Conservation (phyloP, 768 basidiomycete species). For the Leccinum subgranulosum region DNA sequence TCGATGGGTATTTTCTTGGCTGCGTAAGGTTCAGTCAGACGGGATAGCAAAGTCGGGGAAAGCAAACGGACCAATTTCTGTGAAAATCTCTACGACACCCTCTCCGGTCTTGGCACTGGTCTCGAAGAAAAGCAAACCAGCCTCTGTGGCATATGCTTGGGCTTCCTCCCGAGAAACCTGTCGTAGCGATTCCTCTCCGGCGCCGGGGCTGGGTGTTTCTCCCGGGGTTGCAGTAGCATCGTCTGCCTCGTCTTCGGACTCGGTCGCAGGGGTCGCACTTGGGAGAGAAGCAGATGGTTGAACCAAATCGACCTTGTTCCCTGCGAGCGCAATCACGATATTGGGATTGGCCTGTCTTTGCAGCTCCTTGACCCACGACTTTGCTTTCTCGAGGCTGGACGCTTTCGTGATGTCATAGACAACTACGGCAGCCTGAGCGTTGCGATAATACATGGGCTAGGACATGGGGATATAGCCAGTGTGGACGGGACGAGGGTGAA, state of each 20-base stretch:
- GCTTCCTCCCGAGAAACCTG: conserved; percentile 96
- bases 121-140: conserved; percentile 95
- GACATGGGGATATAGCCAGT: conserved; percentile 5
- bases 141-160: conserved; percentile 92
- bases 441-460: conserved; percentile 98
- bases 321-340: conserved; percentile 97
- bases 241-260: conserved; percentile 86
- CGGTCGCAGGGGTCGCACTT: conserved; percentile 45
- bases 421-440: conserved; percentile 96
- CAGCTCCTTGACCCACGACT: conserved; percentile 99
- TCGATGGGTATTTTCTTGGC: conserved; percentile 92
- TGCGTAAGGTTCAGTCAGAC: conserved; percentile 25
- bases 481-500: not conserved
- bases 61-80: conserved; percentile 80
- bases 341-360: conserved; percentile 99
- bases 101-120: conserved; percentile 97
- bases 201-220: conserved; percentile 51
- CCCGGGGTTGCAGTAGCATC: conserved; percentile 89
- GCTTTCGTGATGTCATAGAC: conserved; percentile 98
- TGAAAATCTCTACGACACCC: conserved; percentile 94
- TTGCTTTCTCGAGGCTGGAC: conserved; percentile 94
- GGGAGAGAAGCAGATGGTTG: conserved; percentile 57
- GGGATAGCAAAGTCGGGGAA: not conserved
- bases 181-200: conserved; percentile 68
- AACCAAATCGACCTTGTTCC: conserved; percentile 95